These are phyloP conservation scores for Colletotrichum tamarilloi DNA, from an alignment of 2,329 filamentous ascomycete genomes.

Conservation along the genomic window DNA sequence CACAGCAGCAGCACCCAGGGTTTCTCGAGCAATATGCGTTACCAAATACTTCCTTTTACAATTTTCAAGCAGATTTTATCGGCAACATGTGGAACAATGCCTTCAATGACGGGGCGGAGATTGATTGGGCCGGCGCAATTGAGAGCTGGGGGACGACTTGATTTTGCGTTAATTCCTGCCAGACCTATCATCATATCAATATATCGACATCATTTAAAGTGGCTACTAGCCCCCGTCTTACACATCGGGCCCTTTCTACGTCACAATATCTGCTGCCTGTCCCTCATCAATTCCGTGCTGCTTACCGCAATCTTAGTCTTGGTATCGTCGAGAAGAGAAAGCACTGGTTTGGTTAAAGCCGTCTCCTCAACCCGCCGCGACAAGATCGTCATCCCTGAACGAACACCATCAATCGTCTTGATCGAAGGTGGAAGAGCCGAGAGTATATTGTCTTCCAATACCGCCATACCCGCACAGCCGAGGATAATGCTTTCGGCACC, in stretches of 20 bases:
- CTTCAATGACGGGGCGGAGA: conserved; percentile 21
- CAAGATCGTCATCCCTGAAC: conserved; percentile 19
- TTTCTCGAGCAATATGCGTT: conserved; percentile 17
- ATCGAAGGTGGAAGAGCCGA: background rate
- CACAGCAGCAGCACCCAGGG: background rate
- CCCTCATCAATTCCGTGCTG: background rate
- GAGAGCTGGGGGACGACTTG: conserved; percentile 9
- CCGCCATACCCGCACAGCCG: conserved; percentile 29
- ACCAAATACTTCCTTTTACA: conserved; percentile 16
- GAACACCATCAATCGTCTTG: conserved; percentile 14
- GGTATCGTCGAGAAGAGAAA: background rate
- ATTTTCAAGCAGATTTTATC: conserved; percentile 22
- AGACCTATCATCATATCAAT: background rate
- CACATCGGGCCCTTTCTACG: background rate
- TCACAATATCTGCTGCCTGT: background rate
- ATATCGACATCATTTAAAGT: background rate
- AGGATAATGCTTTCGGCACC: conserved; percentile 17
- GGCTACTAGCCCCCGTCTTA: background rate
- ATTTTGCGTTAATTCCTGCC: background rate
- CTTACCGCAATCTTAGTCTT: background rate
- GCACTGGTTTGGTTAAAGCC: background rate
- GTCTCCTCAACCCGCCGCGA: background rate
- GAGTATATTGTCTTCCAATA: background rate
- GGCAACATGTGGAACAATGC: conserved; percentile 25
- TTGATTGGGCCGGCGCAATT: conserved; percentile 21